Conservation (phyloP, 345 rosid genomes). For the Pseudoturritis turrita region DNA sequence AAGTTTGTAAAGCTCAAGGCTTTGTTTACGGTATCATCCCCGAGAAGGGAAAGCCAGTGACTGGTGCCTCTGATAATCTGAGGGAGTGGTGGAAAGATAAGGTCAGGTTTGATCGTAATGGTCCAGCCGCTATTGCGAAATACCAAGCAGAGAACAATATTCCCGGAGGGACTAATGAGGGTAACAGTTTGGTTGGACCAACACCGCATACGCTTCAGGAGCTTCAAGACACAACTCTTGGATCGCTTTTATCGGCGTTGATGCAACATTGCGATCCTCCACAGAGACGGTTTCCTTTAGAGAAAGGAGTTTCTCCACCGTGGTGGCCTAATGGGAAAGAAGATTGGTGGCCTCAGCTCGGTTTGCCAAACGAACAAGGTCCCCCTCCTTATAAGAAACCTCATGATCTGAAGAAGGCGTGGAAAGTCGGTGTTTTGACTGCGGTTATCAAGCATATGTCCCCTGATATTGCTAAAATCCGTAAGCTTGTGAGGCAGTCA, state of each 20-base stretch:
- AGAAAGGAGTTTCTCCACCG: slow-evolving; percentile 78
- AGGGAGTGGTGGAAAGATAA: slow-evolving; percentile 94
- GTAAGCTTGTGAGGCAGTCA: slow-evolving; percentile 79
- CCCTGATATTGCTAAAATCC: slow-evolving; percentile 67
- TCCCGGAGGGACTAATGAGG: slow-evolving; percentile 38
- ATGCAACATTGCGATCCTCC: slow-evolving; percentile 91
- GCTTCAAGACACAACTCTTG: slow-evolving; percentile 80
- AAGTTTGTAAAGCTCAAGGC: slow-evolving; percentile 84
- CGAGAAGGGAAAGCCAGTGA: slow-evolving; percentile 84
- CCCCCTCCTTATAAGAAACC: slow-evolving; percentile 86
- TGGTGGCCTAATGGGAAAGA: slow-evolving; percentile 86
- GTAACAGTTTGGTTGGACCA: slow-evolving; percentile 32
- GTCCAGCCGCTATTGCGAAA: slow-evolving; percentile 75
- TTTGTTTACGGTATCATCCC: slow-evolving; percentile 84
- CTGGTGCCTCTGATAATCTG: slow-evolving; percentile 89
- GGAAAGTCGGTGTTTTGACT: slow-evolving; percentile 76
- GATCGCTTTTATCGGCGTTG: slow-evolving; percentile 72
- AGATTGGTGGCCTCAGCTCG: slow-evolving; percentile 79
- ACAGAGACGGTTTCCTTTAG: slow-evolving; percentile 76
- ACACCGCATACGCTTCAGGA: slow-evolving; percentile 63
- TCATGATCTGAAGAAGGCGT: slow-evolving; percentile 81
- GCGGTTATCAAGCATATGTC: slow-evolving; percentile 84
- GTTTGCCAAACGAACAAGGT: slow-evolving; percentile 58
- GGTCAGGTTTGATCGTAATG: slow-evolving; percentile 76
- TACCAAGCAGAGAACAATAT: slow-evolving; percentile 49